These are phyloP conservation scores for Teratosphaeriaceae sp. DNA, from an alignment of 2,329 filamentous ascomycete species.

Conservation along the genomic window DNA sequence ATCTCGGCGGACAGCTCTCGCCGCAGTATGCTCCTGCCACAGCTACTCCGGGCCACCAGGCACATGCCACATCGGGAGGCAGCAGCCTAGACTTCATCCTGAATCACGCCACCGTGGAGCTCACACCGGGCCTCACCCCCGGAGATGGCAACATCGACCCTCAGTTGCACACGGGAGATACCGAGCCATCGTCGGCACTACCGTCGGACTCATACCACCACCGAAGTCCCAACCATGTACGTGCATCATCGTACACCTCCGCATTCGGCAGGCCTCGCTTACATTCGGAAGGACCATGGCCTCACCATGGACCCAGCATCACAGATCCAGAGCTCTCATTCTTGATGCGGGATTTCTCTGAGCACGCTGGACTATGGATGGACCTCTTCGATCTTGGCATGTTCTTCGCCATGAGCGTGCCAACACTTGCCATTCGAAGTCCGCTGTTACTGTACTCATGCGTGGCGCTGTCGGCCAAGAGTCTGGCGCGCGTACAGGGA, in stretches of 20 bases:
- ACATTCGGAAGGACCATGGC: conserved; percentile 20
- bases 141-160: conserved; percentile 25
- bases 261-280: conserved; percentile 22
- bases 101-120: conserved; percentile 36
- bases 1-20: too few species aligned
- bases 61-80: conserved; percentile 15
- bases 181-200: too few species aligned
- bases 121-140: conserved; percentile 28
- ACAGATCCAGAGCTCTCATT: conserved; percentile 40
- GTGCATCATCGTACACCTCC: conserved; percentile 22
- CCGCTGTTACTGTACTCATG: conserved; percentile 48
- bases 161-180: conserved; percentile 18
- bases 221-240: conserved; percentile 19
- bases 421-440: conserved; percentile 47
- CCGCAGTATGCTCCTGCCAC: conserved; percentile 14
- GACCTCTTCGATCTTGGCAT: conserved; percentile 51
- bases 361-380: conserved; percentile 54
- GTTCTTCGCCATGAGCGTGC: conserved; percentile 56
- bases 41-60: conserved; percentile 17
- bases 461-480: conserved; percentile 56
- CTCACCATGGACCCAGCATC: conserved; percentile 17
- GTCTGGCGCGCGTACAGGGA: conserved; percentile 49
- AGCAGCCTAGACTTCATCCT: conserved; percentile 51
- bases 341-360: conserved; percentile 53
- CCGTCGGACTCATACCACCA: too few species aligned